A percentile compares a stretch with the other conserved stretches of the same genome.
Conservation (phyloP, 176 grass and related monocot species). For the Rhynchospora breviuscula region DNA sequence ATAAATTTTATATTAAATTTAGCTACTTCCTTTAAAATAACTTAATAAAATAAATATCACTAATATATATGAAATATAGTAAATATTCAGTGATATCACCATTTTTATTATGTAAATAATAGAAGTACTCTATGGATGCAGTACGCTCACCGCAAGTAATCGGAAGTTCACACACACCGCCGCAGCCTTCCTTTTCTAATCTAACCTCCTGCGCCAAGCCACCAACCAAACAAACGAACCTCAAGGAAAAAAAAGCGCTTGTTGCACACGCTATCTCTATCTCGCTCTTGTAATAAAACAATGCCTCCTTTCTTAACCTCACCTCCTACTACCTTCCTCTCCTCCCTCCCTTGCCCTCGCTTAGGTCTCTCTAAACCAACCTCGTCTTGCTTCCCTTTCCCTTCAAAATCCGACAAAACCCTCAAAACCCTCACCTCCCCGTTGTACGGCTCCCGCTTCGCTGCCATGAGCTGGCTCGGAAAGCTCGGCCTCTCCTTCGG, state of each 20-base stretch:
- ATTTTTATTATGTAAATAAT: no score
- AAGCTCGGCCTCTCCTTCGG: conserved; percentile 89
- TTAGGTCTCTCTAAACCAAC: background rate
- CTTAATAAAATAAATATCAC: no score
- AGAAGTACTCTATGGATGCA: background rate
- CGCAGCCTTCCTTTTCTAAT: background rate
- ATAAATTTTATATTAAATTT: no score
- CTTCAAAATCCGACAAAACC: conserved; percentile 2
- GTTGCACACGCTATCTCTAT: background rate
- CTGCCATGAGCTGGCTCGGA: conserved; percentile 89
- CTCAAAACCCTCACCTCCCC: conserved; percentile 1
- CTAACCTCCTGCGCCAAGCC: background rate
- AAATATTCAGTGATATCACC: no score
- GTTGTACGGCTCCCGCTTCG: background rate
- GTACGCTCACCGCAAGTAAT: background rate
- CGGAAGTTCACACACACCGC: background rate
- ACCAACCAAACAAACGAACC: background rate
- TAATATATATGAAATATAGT: no score
- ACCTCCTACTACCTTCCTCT: conserved; percentile 22
- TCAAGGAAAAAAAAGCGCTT: background rate
- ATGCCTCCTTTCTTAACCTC: conserved; percentile 70
- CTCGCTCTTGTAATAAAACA: conserved; percentile 18
- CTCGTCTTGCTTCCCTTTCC: conserved; percentile 7
- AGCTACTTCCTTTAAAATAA: no score
- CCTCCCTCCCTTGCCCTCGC: conserved; percentile 24